phyloP scores from a whole-genome alignment of 306 rosid species.

The Astragalus membranaceus region DNA sequence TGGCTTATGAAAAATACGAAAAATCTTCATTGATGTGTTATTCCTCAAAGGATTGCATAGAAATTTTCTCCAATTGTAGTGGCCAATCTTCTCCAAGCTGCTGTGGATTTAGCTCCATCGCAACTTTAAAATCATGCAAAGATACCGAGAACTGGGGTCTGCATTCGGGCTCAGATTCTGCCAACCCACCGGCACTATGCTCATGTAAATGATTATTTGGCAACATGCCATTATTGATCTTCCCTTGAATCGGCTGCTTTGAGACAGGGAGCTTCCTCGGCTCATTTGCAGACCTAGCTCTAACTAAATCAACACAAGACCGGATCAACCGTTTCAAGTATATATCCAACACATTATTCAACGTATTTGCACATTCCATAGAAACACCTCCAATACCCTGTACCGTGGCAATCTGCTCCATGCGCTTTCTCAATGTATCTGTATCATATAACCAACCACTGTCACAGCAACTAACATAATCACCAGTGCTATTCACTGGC shows the following conservation, averaged over 20 bases:
- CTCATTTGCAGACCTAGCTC: conserved; percentile 50
- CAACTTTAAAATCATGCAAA: conserved; percentile 82
- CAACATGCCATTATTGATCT: conserved; percentile 73
- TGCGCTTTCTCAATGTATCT: conserved; percentile 69
- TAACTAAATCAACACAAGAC: conserved; percentile 76
- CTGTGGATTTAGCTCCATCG: conserved; percentile 90
- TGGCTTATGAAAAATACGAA: conserved; percentile 16
- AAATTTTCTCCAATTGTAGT: conserved; percentile 71
- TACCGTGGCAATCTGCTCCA: conserved; percentile 83
- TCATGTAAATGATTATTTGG: conserved; percentile 57
- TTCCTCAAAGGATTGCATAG: conserved; percentile 64
- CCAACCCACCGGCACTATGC: conserved; percentile 38
- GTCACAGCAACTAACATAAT: conserved; percentile 49
- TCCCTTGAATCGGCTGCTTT: conserved; percentile 74
- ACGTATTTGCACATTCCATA: conserved; percentile 61
- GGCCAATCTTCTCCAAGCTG: conserved; percentile 99
- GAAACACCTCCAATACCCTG: conserved; percentile 86
- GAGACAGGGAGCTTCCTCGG: conserved; percentile 35
- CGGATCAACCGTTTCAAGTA: conserved; percentile 78
- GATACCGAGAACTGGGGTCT: conserved; percentile 45
- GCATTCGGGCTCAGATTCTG: conserved; percentile 47
- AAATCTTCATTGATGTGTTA: conserved; percentile 36
- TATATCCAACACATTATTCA: conserved; percentile 65
- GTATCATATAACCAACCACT: conserved; percentile 64
- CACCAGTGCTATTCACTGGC: conserved; percentile 45